Evolutionary conservation across 805 yeast species (phyloP).

Genomic region (Candida gorgasii): DNA sequence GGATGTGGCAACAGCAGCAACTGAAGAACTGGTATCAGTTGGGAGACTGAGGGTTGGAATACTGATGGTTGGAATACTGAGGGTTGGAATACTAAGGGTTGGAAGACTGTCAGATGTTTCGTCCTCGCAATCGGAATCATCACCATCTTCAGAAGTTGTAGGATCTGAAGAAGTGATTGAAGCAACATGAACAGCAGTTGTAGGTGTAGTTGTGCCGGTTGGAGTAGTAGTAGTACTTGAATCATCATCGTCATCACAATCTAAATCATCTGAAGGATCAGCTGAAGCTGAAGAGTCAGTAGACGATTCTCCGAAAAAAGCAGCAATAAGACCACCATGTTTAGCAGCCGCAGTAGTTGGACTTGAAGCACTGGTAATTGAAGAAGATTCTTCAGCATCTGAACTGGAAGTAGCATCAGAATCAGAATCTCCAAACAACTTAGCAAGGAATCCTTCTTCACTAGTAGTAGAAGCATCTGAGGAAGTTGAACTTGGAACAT

Average conservation of each 20-base stretch:
- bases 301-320: too few species aligned
- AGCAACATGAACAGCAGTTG: constrained; percentile 2
- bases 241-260: constrained; percentile 15
- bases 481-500: constrained; percentile 4
- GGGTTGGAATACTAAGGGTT: too few species aligned
- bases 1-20: not conserved
- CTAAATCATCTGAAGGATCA: constrained; percentile 9
- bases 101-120: constrained; percentile 13
- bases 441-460: constrained; percentile 6
- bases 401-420: too few species aligned
- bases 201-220: not conserved
- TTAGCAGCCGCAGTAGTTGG: too few species aligned
- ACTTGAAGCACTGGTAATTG: too few species aligned
- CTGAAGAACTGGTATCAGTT: not conserved
- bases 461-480: constrained; percentile 4
- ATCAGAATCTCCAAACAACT: constrained; percentile 3
- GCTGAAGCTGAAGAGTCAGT: not conserved
- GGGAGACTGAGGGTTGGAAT: not conserved
- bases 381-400: too few species aligned
- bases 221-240: not conserved
- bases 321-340: too few species aligned
- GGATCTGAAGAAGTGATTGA: constrained; percentile 2
- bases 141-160: constrained; percentile 14
- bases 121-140: constrained; percentile 20
- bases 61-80: too few species aligned